Conservation (phyloP, 73 alveolate genomes). For the Effrenium voratum region DNA sequence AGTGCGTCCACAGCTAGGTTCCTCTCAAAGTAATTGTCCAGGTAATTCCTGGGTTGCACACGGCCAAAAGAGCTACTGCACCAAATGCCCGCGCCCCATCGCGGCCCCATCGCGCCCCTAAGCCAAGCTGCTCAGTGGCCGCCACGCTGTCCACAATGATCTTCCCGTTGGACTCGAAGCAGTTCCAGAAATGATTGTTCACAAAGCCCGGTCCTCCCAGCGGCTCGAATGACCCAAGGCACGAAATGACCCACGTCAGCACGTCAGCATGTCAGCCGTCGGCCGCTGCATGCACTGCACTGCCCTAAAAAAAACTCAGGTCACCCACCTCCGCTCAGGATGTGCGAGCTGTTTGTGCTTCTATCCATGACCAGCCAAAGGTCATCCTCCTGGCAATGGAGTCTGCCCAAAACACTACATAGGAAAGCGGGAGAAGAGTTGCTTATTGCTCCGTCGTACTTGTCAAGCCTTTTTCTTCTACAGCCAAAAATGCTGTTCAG, state of each 20-base stretch:
- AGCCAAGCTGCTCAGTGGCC: conserved; percentile 1
- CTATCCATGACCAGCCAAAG: conserved; percentile 30
- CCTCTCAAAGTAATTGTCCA: conserved; percentile 25
- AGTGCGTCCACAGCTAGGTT: not conserved
- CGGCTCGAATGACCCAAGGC: not conserved
- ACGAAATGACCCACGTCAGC: not conserved
- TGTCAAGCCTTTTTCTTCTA: too few relatives aligned
- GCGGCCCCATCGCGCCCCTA: too few relatives aligned
- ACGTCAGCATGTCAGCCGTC: not conserved
- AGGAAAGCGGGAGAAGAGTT: too few relatives aligned
- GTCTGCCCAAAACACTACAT: too few relatives aligned
- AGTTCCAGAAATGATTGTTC: conserved; percentile 24
- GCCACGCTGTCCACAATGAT: not conserved
- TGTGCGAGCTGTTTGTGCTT: not conserved
- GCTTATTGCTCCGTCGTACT: too few relatives aligned
- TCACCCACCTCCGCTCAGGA: not conserved
- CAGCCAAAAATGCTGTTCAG: too few relatives aligned
- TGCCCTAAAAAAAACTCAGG: not conserved
- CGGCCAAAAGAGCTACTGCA: too few relatives aligned
- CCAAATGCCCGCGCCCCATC: too few relatives aligned
- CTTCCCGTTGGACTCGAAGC: not conserved
- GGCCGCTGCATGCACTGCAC: not conserved
- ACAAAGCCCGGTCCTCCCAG: not conserved
- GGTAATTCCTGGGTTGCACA: too few relatives aligned
- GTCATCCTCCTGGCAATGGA: conserved; percentile 19